Percentiles rank a stretch among this genome's conserved stretches.
These are phyloP conservation scores for Trametes punicea DNA, from an alignment of 768 basidiomycete species.

Conservation along the genomic window DNA sequence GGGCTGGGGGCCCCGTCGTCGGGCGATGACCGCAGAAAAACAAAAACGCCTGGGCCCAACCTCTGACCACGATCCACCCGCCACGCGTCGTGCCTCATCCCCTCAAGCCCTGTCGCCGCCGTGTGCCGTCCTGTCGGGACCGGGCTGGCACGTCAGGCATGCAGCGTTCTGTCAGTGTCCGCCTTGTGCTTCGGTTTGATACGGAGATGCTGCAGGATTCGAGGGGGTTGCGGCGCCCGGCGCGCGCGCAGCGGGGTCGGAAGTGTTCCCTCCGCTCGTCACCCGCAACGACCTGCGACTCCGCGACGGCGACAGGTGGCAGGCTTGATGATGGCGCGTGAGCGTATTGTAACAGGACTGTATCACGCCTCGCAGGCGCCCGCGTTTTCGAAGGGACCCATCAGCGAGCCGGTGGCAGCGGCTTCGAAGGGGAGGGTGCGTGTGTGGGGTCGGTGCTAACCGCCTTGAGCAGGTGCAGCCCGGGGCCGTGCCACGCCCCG, in stretches of 20 bases:
- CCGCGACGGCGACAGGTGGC: background rate
- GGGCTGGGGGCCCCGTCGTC: too few relatives aligned
- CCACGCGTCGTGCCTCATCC: background rate
- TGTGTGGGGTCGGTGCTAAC: constrained; percentile 17
- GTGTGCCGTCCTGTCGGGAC: background rate
- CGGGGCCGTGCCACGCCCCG: background rate
- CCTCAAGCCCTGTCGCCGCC: background rate
- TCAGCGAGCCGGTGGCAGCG: background rate
- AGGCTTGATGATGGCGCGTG: too few relatives aligned
- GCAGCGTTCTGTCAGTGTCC: background rate
- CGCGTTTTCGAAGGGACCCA: too few relatives aligned
- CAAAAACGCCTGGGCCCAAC: too few relatives aligned
- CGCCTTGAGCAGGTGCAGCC: constrained; percentile 8
- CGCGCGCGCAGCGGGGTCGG: too few relatives aligned
- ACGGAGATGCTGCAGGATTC: too few relatives aligned
- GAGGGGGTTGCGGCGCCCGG: too few relatives aligned
- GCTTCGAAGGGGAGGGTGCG: background rate
- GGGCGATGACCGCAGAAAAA: background rate
- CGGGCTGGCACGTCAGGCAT: background rate
- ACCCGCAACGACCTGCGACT: too few relatives aligned
- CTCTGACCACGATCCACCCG: background rate
- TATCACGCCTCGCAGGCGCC: too few relatives aligned
- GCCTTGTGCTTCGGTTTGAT: background rate
- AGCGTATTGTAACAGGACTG: too few relatives aligned
- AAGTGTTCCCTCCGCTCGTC: too few relatives aligned